Base-by-base conservation (phyloP, 441 rosid genomes). In the Populus hybrid region DNA sequence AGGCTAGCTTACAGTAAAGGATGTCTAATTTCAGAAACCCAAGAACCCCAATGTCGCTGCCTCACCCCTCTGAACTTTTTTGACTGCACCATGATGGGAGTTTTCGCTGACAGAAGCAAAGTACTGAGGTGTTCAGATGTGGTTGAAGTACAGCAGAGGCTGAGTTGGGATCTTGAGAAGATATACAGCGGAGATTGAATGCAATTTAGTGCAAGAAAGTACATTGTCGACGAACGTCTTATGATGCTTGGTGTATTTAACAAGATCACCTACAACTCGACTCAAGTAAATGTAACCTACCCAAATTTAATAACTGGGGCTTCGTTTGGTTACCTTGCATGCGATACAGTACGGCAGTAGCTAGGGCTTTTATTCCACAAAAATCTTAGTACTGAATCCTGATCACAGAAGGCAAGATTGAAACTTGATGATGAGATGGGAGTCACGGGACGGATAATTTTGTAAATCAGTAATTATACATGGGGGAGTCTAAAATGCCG, bases 1-100 rank as follows among this genome's bases (percentile, higher is more conserved):
- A 1, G 6, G 61, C 61, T 18, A n/a, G 21, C 78, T 70, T 83
- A 88, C 91, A 88, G 73, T 31, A 88, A 70, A 53, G 91, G 91
- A 26, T 88, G 91, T 28, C 89, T 86, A 76, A 88, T 88, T 80
- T 88, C 91, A 1, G 91, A 88, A 0, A 88, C 91, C 91, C 91
- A 88, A 29, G 91, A 88, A 45, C 91, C 91, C 91, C 91, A 88
- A 24, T 86, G 91, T 11, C 89, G 78, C 31, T 29, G 31, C 31
- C 31, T 29, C 31, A 29, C 31, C 31, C 31, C 31, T 29, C 31
- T 29, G 31, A 77, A 88, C 83, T 88, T 88, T 86, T 83, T 86
- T 69, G 91, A 82, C 36, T 86, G 91, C 35, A 86, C 89, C 89
- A 84, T 89, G 24, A 20, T 7, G 64, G 24, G 18, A 50, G 26